phyloP scores from a whole-genome alignment of 192 early-diverging fungal genomes.

The Podila epicladia region DNA sequence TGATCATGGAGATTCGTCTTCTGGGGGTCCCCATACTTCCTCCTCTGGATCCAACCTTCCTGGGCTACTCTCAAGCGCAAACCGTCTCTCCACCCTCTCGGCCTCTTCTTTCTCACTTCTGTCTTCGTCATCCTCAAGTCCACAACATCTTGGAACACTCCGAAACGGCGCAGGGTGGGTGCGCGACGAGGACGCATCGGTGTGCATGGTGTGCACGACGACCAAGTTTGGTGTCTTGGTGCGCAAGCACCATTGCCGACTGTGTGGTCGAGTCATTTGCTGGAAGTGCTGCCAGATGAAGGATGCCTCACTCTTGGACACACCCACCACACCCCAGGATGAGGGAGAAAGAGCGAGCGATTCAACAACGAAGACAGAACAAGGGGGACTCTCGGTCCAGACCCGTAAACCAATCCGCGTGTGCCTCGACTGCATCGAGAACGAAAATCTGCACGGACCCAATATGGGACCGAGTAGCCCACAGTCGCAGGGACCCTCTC shows the following conservation, averaged over 20 bases:
- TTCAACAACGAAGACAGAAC: neutral
- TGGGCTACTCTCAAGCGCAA: neutral
- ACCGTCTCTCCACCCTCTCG: neutral
- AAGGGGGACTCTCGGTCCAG: neutral
- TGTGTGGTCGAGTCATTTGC: slow-evolving; percentile 76
- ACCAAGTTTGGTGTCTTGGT: slow-evolving; percentile 50
- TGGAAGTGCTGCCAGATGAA: slow-evolving; percentile 64
- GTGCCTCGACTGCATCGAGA: slow-evolving; percentile 41
- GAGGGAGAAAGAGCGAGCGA: neutral
- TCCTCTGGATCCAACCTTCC: neutral
- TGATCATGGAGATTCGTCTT: neutral
- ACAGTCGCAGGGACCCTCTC: slow-evolving; percentile 4
- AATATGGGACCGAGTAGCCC: neutral
- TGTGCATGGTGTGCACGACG: slow-evolving; percentile 43
- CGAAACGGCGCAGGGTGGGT: slow-evolving; percentile 40
- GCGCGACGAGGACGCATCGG: slow-evolving; percentile 43
- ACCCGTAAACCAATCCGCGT: slow-evolving; percentile 30
- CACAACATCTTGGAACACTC: slow-evolving; percentile 11
- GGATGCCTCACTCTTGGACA: slow-evolving; percentile 9
- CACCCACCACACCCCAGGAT: neutral
- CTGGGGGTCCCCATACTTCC: neutral
- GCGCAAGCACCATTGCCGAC: slow-evolving; percentile 73
- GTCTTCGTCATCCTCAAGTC: slow-evolving; percentile 4
- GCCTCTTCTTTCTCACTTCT: neutral
- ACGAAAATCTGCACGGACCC: slow-evolving; percentile 5